A percentile compares a stretch with the other conserved stretches of the same genome.
phyloP scores from a whole-genome alignment of 148 eudicot species.

The Silene uniflora region DNA sequence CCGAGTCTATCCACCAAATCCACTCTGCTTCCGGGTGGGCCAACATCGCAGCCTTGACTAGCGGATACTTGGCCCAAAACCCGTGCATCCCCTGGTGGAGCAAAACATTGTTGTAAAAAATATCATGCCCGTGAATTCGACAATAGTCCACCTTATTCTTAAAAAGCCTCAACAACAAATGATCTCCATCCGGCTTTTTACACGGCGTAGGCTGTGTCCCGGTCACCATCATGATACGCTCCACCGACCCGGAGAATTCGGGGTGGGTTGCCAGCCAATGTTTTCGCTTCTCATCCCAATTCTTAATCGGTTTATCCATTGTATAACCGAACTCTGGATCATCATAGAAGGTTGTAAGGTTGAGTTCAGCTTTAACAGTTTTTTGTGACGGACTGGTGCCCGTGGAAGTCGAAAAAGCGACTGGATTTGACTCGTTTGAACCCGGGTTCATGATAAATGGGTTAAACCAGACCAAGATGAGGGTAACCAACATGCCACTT shows the following conservation, averaged over 20 bases:
- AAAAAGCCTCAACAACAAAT: slow-evolving; percentile 52
- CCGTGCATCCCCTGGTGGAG: slow-evolving; percentile 55
- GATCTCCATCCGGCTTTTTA: slow-evolving; percentile 52
- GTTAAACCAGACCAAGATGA: slow-evolving; percentile 4
- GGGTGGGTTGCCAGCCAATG: slow-evolving; percentile 7
- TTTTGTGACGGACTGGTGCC: neutral
- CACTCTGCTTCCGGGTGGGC: slow-evolving; percentile 91
- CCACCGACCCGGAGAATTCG: neutral
- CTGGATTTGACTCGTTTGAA: neutral
- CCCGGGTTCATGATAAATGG: neutral
- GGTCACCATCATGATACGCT: slow-evolving; percentile 4
- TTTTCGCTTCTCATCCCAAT: slow-evolving; percentile 14
- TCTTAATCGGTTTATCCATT: neutral
- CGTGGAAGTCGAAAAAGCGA: neutral
- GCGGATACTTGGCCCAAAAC: slow-evolving; percentile 80
- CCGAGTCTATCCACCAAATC: slow-evolving; percentile 96
- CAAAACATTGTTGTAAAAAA: slow-evolving; percentile 70
- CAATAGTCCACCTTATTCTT: slow-evolving; percentile 87
- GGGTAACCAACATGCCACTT: slow-evolving; percentile 5
- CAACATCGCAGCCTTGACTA: slow-evolving; percentile 67
- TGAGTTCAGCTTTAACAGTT: neutral
- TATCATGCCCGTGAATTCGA: slow-evolving; percentile 62
- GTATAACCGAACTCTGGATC: neutral
- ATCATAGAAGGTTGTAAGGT: slow-evolving; percentile 9
- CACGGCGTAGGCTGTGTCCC: slow-evolving; percentile 12